Evolutionary conservation across 108 stramenopile species (phyloP).

Genomic region (Parietichytrium sp.): DNA sequence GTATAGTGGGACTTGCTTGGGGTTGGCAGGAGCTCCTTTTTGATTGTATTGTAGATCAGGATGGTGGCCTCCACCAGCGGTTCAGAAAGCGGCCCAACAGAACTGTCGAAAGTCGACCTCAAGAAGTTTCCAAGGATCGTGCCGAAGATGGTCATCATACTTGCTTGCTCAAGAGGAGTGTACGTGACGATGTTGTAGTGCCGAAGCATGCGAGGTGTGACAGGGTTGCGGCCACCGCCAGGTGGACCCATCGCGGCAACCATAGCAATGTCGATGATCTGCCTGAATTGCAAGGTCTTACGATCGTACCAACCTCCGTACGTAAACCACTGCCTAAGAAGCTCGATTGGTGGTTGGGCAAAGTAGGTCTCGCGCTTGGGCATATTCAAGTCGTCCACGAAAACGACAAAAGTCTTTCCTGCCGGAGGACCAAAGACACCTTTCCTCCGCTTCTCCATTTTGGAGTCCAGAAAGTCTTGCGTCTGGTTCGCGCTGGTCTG

Average conservation of each 20-base stretch:
- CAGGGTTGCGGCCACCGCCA: conserved; percentile 59
- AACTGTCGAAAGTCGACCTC: conserved; percentile 44
- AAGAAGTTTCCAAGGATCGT: conserved; percentile 68
- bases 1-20: conserved; percentile 71
- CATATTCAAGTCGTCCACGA: conserved; percentile 74
- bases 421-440: conserved; percentile 68
- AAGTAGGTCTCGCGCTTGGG: conserved; percentile 63
- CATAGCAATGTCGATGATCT: conserved; percentile 67
- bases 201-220: conserved; percentile 65
- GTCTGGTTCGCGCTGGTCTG: conserved; percentile 69
- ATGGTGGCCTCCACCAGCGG: conserved; percentile 50
- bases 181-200: conserved; percentile 71
- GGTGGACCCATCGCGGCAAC: conserved; percentile 69
- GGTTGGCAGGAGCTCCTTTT: conserved; percentile 58
- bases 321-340: conserved; percentile 72
- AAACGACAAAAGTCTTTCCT: conserved; percentile 62
- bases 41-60: conserved; percentile 56
- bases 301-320: conserved; percentile 70
- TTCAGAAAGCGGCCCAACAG: conserved; percentile 48
- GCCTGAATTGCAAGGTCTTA: conserved; percentile 64
- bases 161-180: conserved; percentile 59
- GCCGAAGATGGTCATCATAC: conserved; percentile 61
- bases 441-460: conserved; percentile 69
- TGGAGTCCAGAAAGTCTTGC: conserved; percentile 65
- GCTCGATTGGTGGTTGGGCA: conserved; percentile 71